phyloP scores from a whole-genome alignment of 2,329 filamentous ascomycete genomes.

The Dactylellina haptotyla region DNA sequence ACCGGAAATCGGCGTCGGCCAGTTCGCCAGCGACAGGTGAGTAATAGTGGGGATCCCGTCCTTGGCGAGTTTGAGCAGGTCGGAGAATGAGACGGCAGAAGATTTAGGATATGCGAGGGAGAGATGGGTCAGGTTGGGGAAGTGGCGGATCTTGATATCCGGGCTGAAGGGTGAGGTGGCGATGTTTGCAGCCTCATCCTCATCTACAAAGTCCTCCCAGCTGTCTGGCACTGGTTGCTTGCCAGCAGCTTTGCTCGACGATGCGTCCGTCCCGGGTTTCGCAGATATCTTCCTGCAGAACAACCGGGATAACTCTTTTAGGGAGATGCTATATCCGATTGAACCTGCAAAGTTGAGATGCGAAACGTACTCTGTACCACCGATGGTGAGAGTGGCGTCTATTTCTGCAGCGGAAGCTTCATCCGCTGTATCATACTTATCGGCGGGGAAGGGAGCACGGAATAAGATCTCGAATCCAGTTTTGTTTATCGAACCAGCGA shows the following conservation, averaged over 20 bases:
- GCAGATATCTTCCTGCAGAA: conserved; percentile 32
- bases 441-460: conserved; percentile 38
- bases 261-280: neutral
- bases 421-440: conserved; percentile 19
- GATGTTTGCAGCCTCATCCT: conserved; percentile 23
- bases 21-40: conserved; percentile 56
- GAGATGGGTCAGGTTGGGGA: conserved; percentile 56
- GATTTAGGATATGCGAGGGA: conserved; percentile 56
- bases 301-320: conserved; percentile 42
- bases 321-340: conserved; percentile 46
- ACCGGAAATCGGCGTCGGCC: conserved; percentile 43
- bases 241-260: neutral
- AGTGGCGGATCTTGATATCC: conserved; percentile 38
- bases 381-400: conserved; percentile 20
- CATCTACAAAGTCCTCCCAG: conserved; percentile 48
- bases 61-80: conserved; percentile 37
- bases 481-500: conserved; percentile 30
- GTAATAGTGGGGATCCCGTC: conserved; percentile 55
- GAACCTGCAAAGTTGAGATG: conserved; percentile 56
- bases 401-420: conserved; percentile 17
- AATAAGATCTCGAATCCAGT: conserved; percentile 34
- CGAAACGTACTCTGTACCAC: conserved; percentile 52
- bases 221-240: conserved; percentile 37
- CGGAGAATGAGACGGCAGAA: conserved; percentile 18
- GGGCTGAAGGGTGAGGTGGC: conserved; percentile 24